phyloP scores from a whole-genome alignment of 192 early-diverging fungal species.

The Diversispora epigaea region DNA sequence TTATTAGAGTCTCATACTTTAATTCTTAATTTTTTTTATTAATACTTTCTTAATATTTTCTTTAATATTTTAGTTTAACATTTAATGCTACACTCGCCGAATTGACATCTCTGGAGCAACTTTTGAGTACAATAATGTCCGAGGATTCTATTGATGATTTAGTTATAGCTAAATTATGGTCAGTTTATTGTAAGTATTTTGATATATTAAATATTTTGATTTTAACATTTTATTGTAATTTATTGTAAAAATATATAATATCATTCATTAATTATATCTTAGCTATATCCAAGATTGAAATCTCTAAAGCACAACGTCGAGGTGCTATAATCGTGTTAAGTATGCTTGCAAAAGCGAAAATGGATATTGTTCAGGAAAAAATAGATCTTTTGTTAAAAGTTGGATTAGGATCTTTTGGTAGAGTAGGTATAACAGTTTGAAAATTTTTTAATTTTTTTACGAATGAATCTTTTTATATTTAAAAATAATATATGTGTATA shows the following conservation, averaged over 20 bases:
- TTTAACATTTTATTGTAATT: neutral
- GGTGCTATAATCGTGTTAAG: conserved; percentile 90
- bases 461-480: neutral
- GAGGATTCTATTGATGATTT: conserved; percentile 62
- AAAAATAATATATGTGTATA: conserved; percentile 16
- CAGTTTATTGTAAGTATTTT: conserved; percentile 62
- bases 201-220: neutral
- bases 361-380: conserved; percentile 80
- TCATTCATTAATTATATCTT: neutral
- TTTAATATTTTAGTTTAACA: conserved; percentile 63
- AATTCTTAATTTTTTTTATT: neutral
- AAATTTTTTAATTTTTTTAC: neutral
- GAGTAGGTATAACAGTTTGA: conserved; percentile 41
- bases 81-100: conserved; percentile 87
- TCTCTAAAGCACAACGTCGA: conserved; percentile 71
- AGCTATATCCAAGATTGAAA: conserved; percentile 49
- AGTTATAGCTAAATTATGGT: conserved; percentile 82
- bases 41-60: too few relatives aligned
- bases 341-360: conserved; percentile 88
- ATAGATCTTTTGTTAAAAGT: conserved; percentile 79
- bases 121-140: conserved; percentile 77
- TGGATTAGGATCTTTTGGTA: conserved; percentile 83
- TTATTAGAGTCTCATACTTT: neutral
- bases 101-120: conserved; percentile 91
- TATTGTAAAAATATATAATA: neutral